phyloP scores from a whole-genome alignment of 371 early-diverging fungal species.

The Syncephalastrum sp. region DNA sequence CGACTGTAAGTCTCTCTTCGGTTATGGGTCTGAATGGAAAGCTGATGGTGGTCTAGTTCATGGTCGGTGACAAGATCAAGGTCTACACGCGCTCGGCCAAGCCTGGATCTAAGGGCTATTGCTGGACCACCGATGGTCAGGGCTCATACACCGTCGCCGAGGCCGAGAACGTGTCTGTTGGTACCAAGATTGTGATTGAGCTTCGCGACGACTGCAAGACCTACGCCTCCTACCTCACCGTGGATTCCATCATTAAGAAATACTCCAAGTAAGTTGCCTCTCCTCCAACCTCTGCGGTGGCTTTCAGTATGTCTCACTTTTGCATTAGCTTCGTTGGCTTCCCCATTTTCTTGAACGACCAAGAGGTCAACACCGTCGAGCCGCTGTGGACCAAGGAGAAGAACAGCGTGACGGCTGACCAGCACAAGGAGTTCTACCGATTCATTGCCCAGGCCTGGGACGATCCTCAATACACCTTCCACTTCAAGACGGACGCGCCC shows the following conservation, averaged over 20 bases:
- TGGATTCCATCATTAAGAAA: conserved; percentile 87
- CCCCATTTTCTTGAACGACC: conserved; percentile 85
- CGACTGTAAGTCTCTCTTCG: conserved; percentile 53
- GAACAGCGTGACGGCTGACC: conserved; percentile 78
- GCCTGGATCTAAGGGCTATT: conserved; percentile 75
- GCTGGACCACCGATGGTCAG: conserved; percentile 83
- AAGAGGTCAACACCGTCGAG: conserved; percentile 83
- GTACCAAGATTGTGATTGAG: conserved; percentile 94
- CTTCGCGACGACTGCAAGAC: conserved; percentile 89
- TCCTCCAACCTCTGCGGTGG: neutral
- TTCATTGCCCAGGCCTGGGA: conserved; percentile 76
- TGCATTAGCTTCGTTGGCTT: conserved; percentile 82
- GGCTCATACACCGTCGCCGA: conserved; percentile 79
- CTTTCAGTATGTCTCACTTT: neutral
- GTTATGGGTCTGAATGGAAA: conserved; percentile 10
- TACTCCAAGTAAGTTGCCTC: conserved; percentile 72
- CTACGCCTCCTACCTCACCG: conserved; percentile 72
- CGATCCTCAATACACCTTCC: conserved; percentile 68
- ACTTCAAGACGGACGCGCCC: conserved; percentile 80
- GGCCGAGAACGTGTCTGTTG: conserved; percentile 75
- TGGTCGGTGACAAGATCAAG: conserved; percentile 83
- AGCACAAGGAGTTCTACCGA: conserved; percentile 90
- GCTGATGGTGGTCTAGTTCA: conserved; percentile 52
- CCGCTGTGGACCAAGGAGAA: conserved; percentile 94
- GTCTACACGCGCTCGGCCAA: conserved; percentile 78